Base-by-base conservation (phyloP, 148 eudicot species). In the Amaranthus cruentus region DNA sequence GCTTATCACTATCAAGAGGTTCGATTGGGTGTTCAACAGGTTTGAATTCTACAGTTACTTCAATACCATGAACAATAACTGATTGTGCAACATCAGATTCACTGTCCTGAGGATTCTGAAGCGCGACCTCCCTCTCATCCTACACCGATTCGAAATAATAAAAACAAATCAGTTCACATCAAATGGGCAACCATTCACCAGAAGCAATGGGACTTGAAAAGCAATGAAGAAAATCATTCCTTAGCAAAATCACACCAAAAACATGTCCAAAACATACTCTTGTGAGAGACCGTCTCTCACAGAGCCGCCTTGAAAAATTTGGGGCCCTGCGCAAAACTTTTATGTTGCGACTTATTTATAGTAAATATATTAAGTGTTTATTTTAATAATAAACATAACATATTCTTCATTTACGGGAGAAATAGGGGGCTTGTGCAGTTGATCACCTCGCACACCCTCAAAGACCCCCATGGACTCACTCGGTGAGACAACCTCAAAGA, bases 11-110 rank as follows among this genome's bases (percentile, higher is more conserved):
- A 78, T 91, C 87, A 21, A 86, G 78, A 69, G 98, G 97, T 80
- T 90, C 97, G 4, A 74, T 74, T 1, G 98, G 98, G 77, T 87
- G 90, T 49, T 95, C 97, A 66, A 91, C 86, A 0, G 97, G 98
- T 72, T 86, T 95, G 73, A 95, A 91, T 80, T 91, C 97, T 43
- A 85, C 76, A 2, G 89, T 85, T 3, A 82, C 76, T 83, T 88
- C 89, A 68, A 91, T 72, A 6, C 94, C 97, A 71, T 89, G 90
- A 60, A 81, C 75, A 6, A 70, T 70, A 65, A 76, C 78, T 52
- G 84, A 62, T 5, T 69, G 55, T 47, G 70, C 62, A 44, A 66
- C 72, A 68, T 73, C 57, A 64, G 72, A 71, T 52, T 61, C 80
- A 2, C 72, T 61, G 9, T 77, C 83, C 73, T 80, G 92, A 15